Evolutionary conservation across 768 basidiomycete species (phyloP).

Genomic region (Mycena crocata): DNA sequence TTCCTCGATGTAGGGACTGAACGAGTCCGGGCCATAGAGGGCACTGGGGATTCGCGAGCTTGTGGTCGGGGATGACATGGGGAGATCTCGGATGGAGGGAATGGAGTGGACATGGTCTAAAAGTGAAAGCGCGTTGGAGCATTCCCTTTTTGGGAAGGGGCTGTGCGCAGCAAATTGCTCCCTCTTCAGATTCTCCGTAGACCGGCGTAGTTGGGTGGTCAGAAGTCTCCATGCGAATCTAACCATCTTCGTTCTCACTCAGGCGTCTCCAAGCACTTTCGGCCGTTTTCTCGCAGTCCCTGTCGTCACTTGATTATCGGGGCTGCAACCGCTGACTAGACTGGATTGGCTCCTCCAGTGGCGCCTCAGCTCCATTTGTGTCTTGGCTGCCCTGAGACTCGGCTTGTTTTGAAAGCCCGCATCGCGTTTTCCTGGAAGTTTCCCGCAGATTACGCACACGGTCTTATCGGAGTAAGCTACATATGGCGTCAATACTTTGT

Average conservation of each 20-base stretch:
- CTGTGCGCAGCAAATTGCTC: neutral
- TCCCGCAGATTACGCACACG: neutral
- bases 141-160: neutral
- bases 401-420: neutral
- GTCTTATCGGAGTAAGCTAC: slow-evolving; percentile 17
- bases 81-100: neutral
- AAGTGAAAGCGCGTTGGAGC: neutral
- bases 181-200: neutral
- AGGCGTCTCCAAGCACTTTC: neutral
- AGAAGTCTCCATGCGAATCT: neutral
- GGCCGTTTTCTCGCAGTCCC: neutral
- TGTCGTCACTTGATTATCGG: slow-evolving; percentile 14
- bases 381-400: neutral
- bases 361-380: neutral
- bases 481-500: slow-evolving; percentile 20
- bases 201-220: too few relatives aligned
- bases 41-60: slow-evolving; percentile 1
- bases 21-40: slow-evolving; percentile 13
- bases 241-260: slow-evolving; percentile 4
- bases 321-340: neutral
- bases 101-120: neutral
- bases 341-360: slow-evolving; percentile 9
- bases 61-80: slow-evolving; percentile 18
- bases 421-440: neutral
- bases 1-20: slow-evolving; percentile 4